Base-by-base conservation (phyloP, 2,329 filamentous ascomycete genomes). In the Ceratocystis smalleyi region DNA sequence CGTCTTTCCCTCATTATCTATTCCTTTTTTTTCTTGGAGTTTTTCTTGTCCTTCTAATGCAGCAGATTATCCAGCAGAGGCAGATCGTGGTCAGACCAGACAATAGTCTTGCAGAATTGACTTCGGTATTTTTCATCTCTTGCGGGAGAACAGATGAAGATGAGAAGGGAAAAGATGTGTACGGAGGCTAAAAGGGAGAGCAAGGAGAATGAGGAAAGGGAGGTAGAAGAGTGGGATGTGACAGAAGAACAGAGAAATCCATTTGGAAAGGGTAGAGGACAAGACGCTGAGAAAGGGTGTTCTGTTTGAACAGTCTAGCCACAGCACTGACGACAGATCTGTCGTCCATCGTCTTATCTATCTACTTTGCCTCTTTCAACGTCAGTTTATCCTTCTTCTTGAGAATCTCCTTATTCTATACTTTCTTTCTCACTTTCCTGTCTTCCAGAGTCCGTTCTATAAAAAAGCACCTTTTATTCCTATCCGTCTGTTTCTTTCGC, bases 401-500 rank as follows among this genome's bases (percentile, higher is more conserved):
- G 35, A 40, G 35, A 40, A 5, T 40, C 35, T 40, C 35, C 35
- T 40, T 40, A 40, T 40, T 40, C 35, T 40, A 15, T 12, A 40
- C 35, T 15, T 40, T 40, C 35, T 40, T 40, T 3, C 10, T 12
- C 35, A 12, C 35, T 40, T 40, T 40, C 10, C 15, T 40, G 4
- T 40, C 35, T 40, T 40, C 4, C 35, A 1, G 35, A 40, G 35
- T 40, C 8, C 55, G 61, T 63, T n/a, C 3, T 51, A 51, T 19
- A 51, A 22, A 51, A 51, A 22, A 45, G 59, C 64, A 63, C 64
- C 61, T 65, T 64, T 66, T 10, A 40, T 40, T 40, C 12, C 10
- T 40, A 15, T 15, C 35, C 10, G 35, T 67, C 68, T 65, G 64
- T 63, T 61, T 67, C 64, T 68, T 19, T 30, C 68, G 68, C 63